Base-by-base conservation (phyloP, 2,329 filamentous ascomycete species). In the Phialophora macrospora region DNA sequence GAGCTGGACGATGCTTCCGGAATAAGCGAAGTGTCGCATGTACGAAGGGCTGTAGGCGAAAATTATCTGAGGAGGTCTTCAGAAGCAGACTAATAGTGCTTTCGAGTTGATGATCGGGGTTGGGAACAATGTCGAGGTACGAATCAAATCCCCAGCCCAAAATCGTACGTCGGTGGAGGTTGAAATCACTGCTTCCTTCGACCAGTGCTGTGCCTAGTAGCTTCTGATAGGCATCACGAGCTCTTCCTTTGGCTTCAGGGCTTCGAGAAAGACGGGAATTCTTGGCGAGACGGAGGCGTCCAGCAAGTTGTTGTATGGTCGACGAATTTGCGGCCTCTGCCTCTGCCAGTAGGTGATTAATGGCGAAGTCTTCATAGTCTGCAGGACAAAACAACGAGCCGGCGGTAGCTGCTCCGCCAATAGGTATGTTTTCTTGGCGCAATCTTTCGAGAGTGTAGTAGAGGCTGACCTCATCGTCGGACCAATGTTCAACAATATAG, bases 401-500 rank as follows among this genome's bases (percentile, higher is more conserved):
- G 20, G 30, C 17, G 30, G 24, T 41, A n/a, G 17, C 48, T 9
- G 28, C 26, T 14, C 38, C 26, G 12, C 32, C 46, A 20, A 60
- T 28, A 17, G 28, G 32, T 28, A 66, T 34, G 17, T 49, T 48
- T 30, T 55, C 49, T n/a, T 63, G 34, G 4, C 49, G 55, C 8
- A 72, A 55, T 26, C 60, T 62, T 58, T 71, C 65, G 22, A 71
- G 62, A 20, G 66, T 55, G 52, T 69, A 67, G 28, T 65, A 63
- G n/a, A 70, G 62, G 68, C 89, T 84, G 68, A 89, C 85, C 74
- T 92, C 88, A 59, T 91, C 74, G 83, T 73, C 82, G 75, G 70
- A 85, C 91, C 92, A 96, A 71, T 91, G 88, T 6, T 84, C 84
- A 34, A 88, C 81, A 68, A 97, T 83, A 73, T 95, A 97, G 85